Conservation (phyloP, 2,329 filamentous ascomycete species). For the Aspergillus oerlinghausenensis region DNA sequence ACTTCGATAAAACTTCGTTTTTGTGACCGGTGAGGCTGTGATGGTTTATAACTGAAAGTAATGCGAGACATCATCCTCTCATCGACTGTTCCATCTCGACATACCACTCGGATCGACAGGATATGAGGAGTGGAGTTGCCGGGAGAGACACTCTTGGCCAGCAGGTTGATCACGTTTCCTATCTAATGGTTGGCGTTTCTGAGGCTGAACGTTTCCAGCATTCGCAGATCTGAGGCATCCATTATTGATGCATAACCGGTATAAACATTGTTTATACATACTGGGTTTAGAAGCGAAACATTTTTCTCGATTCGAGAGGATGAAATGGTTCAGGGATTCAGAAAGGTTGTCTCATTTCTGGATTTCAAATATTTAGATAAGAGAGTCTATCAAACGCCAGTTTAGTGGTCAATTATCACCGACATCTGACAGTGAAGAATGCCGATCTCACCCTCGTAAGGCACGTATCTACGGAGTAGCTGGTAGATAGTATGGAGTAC, state of each 20-base stretch:
- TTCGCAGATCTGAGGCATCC: slow-evolving; percentile 3
- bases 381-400: neutral
- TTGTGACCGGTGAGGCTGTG: neutral
- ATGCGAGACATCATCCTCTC: neutral
- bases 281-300: neutral
- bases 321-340: neutral
- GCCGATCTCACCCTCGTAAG: neutral
- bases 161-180: slow-evolving; percentile 14
- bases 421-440: neutral
- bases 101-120: neutral
- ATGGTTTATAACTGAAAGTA: neutral
- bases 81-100: neutral
- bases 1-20: neutral
- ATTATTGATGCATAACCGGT: neutral
- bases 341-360: neutral
- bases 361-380: neutral
- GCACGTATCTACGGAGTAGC: neutral
- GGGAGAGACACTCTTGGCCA: slow-evolving; percentile 6
- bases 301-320: neutral
- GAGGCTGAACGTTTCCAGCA: slow-evolving; percentile 10
- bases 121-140: neutral
- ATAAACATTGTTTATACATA: too few species aligned
- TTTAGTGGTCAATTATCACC: neutral
- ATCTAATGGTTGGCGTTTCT: slow-evolving; percentile 15
- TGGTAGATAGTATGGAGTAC: neutral